Evolutionary conservation across 179 eudicot species (phyloP).

Genomic region (Patellifolia procumbens): DNA sequence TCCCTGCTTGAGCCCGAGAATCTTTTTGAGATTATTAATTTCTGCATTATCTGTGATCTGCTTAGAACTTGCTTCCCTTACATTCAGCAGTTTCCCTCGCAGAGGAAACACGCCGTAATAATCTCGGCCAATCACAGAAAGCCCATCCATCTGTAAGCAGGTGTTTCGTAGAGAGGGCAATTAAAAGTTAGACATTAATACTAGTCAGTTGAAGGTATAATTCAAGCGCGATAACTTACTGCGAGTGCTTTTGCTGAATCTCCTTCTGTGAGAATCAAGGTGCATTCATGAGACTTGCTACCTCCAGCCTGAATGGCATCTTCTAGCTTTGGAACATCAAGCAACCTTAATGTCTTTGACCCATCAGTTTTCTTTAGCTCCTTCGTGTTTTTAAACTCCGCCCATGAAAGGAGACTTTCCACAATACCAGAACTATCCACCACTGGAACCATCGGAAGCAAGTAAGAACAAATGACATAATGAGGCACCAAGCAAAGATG

Average conservation of each 20-base stretch:
- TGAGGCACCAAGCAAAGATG: background rate
- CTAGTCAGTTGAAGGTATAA: background rate
- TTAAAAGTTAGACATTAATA: background rate
- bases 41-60: constrained; percentile 80
- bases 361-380: constrained; percentile 94
- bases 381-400: constrained; percentile 62
- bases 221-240: constrained; percentile 43
- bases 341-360: constrained; percentile 51
- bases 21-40: constrained; percentile 71
- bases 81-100: constrained; percentile 89
- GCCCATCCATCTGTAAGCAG: constrained; percentile 65
- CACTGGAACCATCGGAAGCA: constrained; percentile 12
- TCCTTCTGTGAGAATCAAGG: constrained; percentile 94
- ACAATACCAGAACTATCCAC: constrained; percentile 69
- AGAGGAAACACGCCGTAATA: constrained; percentile 86
- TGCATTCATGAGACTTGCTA: constrained; percentile 66
- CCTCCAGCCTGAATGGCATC: constrained; percentile 90
- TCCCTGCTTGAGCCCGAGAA: constrained; percentile 84
- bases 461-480: background rate
- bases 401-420: constrained; percentile 71
- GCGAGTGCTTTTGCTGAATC: constrained; percentile 97
- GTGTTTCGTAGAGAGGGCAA: background rate
- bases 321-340: constrained; percentile 64
- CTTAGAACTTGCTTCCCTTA: constrained; percentile 87
- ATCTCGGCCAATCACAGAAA: constrained; percentile 67